Percentiles rank a stretch among this genome's conserved stretches.
Evolutionary conservation across 1,139 yeast species (phyloP).

Genomic region (Sporopachydermia cereana): DNA sequence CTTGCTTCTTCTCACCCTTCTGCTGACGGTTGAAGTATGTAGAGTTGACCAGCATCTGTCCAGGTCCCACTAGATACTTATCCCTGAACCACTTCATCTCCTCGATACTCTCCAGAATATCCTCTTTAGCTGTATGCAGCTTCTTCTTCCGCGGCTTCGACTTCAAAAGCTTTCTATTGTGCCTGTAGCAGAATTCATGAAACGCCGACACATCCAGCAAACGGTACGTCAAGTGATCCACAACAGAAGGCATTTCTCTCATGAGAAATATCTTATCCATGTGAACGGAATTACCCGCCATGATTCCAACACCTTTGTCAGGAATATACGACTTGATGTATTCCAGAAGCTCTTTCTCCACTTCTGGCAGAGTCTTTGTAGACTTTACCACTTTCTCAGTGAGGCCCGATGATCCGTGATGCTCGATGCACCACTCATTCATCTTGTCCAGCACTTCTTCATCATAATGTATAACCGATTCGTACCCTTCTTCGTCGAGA

Average conservation of each 20-base stretch:
- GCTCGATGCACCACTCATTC: slow-evolving; percentile 79
- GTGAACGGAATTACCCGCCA: slow-evolving; percentile 90
- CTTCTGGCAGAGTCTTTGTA: slow-evolving; percentile 42
- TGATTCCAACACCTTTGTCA: slow-evolving; percentile 42
- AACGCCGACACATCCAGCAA: slow-evolving; percentile 80
- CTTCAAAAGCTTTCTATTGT: slow-evolving; percentile 50
- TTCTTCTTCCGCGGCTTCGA: slow-evolving; percentile 54
- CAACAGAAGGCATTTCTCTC: slow-evolving; percentile 67
- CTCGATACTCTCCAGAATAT: slow-evolving; percentile 77
- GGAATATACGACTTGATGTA: slow-evolving; percentile 51
- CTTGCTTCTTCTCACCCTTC: background rate
- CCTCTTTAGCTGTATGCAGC: slow-evolving; percentile 78
- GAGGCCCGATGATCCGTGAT: slow-evolving; percentile 72
- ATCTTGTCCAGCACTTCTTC: slow-evolving; percentile 52
- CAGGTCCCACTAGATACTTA: slow-evolving; percentile 31
- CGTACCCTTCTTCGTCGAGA: slow-evolving; percentile 61
- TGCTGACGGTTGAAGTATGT: background rate
- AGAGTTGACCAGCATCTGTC: background rate
- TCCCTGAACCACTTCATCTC: slow-evolving; percentile 73
- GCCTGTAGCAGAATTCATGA: slow-evolving; percentile 69
- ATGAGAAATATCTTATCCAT: slow-evolving; percentile 83
- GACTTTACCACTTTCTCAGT: slow-evolving; percentile 55
- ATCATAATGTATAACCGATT: slow-evolving; percentile 68
- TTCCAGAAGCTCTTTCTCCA: slow-evolving; percentile 48
- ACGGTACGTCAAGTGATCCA: slow-evolving; percentile 69